Evolutionary conservation across 192 early-diverging fungal genomes (phyloP).

Genomic region (Piromyces sp.): DNA sequence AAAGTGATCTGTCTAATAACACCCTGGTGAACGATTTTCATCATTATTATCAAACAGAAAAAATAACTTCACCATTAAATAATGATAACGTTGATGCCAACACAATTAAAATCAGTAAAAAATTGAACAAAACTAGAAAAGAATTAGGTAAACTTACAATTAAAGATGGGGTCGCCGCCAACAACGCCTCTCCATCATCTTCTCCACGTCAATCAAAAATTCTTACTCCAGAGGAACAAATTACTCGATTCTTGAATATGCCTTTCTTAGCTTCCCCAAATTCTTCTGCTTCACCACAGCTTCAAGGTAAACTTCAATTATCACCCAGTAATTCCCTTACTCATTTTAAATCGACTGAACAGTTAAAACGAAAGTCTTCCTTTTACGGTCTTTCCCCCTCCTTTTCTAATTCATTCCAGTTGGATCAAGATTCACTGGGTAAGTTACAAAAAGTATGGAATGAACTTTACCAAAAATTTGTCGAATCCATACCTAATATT

Average conservation of each 20-base stretch:
- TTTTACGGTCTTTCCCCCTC: neutral
- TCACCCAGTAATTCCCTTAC: neutral
- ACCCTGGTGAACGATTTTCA: too few relatives aligned
- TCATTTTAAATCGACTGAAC: neutral
- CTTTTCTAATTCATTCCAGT: neutral
- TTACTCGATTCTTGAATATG: neutral
- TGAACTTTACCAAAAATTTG: neutral
- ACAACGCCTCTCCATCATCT: neutral
- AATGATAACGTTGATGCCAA: too few relatives aligned
- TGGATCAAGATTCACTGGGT: neutral
- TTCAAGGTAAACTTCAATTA: too few relatives aligned
- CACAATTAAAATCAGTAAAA: too few relatives aligned
- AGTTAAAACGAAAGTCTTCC: neutral
- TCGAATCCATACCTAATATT: neutral
- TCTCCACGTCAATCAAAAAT: neutral
- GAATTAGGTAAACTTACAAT: neutral
- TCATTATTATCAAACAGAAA: too few relatives aligned
- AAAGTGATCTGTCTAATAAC: too few relatives aligned
- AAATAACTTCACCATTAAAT: too few relatives aligned
- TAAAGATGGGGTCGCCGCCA: neutral
- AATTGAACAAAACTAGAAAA: too few relatives aligned
- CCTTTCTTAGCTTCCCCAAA: neutral
- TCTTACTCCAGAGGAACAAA: neutral
- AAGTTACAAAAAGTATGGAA: neutral
- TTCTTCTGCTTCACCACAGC: neutral